These are phyloP conservation scores for Phalaenopsis hybrid DNA, from an alignment of 116 monocot genomes.

Conservation along the genomic window DNA sequence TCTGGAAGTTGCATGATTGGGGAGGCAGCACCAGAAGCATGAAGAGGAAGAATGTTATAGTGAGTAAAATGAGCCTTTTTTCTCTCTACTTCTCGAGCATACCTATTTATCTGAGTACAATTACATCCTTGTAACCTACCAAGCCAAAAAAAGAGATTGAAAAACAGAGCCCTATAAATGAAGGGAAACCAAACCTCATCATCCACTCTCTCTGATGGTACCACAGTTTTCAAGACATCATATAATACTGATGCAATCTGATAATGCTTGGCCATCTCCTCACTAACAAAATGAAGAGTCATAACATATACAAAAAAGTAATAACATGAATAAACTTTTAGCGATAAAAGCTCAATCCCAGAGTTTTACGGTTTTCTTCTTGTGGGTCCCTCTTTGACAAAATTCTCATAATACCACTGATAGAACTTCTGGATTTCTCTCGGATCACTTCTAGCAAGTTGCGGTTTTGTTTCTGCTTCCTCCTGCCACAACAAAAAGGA, in stretches of 20 bases:
- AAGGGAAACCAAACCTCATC: constrained; percentile 39
- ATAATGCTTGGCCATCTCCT: constrained; percentile 91
- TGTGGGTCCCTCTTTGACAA: constrained; percentile 46
- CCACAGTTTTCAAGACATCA: constrained; percentile 77
- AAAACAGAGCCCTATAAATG: constrained; percentile 1
- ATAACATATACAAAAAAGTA: not conserved
- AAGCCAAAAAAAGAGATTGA: not conserved
- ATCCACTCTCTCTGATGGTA: constrained; percentile 61
- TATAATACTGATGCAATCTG: constrained; percentile 87
- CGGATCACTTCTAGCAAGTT: constrained; percentile 53
- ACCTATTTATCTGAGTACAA: constrained; percentile 50
- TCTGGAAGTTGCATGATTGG: constrained; percentile 81
- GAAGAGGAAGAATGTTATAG: constrained; percentile 92
- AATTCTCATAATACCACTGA: constrained; percentile 55
- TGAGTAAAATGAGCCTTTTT: constrained; percentile 78
- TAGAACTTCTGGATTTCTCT: constrained; percentile 87
- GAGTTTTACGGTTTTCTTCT: constrained; percentile 62
- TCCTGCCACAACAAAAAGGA: constrained; percentile 40
- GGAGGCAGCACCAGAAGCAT: constrained; percentile 47
- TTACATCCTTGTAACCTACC: not conserved
- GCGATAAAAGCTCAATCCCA: not conserved
- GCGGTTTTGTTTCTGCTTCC: constrained; percentile 52
- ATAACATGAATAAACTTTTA: constrained; percentile 2
- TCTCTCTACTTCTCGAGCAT: constrained; percentile 75
- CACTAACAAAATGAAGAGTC: constrained; percentile 35